phyloP scores from a whole-genome alignment of 1,284 basidiomycete species.

The Marasmius fiardii region DNA sequence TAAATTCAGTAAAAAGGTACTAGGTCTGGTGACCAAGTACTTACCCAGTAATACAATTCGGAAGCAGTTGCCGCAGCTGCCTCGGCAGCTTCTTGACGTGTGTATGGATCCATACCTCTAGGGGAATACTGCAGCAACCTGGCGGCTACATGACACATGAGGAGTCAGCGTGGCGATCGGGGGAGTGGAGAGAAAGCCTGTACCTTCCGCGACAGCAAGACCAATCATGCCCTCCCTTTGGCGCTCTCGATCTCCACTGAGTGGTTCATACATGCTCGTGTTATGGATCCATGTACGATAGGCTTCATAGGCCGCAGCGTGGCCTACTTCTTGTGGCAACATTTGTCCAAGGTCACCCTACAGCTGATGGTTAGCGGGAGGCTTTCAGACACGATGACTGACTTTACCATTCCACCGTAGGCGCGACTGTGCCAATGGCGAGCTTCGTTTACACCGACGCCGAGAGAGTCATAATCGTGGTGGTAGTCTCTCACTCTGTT shows the following conservation, averaged over 20 bases:
- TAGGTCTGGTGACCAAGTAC: slow-evolving; percentile 3
- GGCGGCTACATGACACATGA: slow-evolving; percentile 31
- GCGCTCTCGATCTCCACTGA: slow-evolving; percentile 48
- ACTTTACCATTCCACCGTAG: slow-evolving; percentile 51
- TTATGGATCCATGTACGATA: slow-evolving; percentile 62
- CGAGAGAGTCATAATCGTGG: slow-evolving; percentile 28
- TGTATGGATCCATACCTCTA: slow-evolving; percentile 38
- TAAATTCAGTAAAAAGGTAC: background rate
- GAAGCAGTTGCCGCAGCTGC: slow-evolving; percentile 55
- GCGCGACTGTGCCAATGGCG: slow-evolving; percentile 54
- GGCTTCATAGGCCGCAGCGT: slow-evolving; percentile 69
- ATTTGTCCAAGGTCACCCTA: slow-evolving; percentile 45
- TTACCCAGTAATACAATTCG: slow-evolving; percentile 44
- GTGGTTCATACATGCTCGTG: slow-evolving; percentile 46
- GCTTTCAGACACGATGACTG: background rate
- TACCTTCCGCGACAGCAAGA: slow-evolving; percentile 62
- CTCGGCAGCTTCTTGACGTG: slow-evolving; percentile 45
- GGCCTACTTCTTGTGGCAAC: slow-evolving; percentile 52
- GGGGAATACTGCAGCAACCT: slow-evolving; percentile 44
- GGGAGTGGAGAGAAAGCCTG: background rate
- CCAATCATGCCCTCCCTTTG: slow-evolving; percentile 61
- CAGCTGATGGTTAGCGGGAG: slow-evolving; percentile 3
- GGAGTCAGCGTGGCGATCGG: background rate
- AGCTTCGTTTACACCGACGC: slow-evolving; percentile 54
- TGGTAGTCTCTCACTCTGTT: slow-evolving; percentile 42